Base-by-base conservation (phyloP, 768 basidiomycete genomes). In the Hericium coralloides region DNA sequence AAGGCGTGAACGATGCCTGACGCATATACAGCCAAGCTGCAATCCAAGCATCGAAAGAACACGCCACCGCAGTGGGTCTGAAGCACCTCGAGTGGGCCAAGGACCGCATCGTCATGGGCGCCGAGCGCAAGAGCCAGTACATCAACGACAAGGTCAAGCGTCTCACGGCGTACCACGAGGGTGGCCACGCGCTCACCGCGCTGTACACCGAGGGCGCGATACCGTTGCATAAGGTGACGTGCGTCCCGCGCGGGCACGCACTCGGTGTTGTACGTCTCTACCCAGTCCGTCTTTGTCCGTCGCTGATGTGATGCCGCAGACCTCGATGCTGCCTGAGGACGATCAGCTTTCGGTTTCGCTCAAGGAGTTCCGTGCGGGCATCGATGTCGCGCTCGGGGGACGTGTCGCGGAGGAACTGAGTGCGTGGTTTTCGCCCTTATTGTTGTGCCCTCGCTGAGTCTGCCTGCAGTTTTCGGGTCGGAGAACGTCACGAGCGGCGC, bases 61-160 rank as follows among this genome's bases (percentile, higher is more conserved):
- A 80, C 8, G 86, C 82, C 45, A 78, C 74, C 50, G 78, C 82
- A 59, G 93, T 99, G 6, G 72, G 71, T 22, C 69, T 89, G 58
- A 83, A 78, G 60, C 94, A 99, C 69, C 90, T 98, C 68, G 95
- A 98, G 74, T 99, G 97, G 97, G 97, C 97, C 12, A 97, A 92
- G 89, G 92, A 95, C 70, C 88, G 92, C 56, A 98, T 98, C 59
- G 73, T 97, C 60, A 95, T 99, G 94, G 97, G 97, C 45, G 92
- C 91, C 8, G 95, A 98, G 71, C 80, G 97, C 60, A 89, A 85
- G 74, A 94, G 89, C 56, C 84, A 87, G 43, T 94, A 84, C 67
- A 89, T 98, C 59, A 87, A 91, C 59, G 84, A 87, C 38, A 88
- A 92, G 70, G 84, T 81, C 37, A 95, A 94, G 69, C 73, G 87